Base-by-base conservation (phyloP, 441 rosid species). In the Gossypium davidsonii region DNA sequence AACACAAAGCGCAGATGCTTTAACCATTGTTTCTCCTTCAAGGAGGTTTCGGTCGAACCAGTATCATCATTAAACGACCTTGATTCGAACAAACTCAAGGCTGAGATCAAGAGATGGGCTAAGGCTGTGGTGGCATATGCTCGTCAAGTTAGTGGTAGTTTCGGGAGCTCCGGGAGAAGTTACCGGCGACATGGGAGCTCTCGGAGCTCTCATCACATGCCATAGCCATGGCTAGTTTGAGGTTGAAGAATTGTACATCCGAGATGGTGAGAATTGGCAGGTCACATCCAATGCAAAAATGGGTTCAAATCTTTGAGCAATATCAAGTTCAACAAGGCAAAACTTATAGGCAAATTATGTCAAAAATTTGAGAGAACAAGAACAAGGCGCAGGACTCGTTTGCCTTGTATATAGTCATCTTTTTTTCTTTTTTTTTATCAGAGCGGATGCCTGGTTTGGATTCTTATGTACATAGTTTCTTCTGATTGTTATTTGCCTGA, bases 91-190 rank as follows among this genome's bases (percentile, higher is more conserved):
- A 88, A 85, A 86, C 72, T 94, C 17, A 94, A 94, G 83, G 81
- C 46, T 6, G 96, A 85, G 72, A 94, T 94, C 52, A 79, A 53
- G 58, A 89, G 86, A 74, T 94, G 98, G 98, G 91, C 97, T 8
- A 94, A 87, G 78, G 87, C 89, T 66, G 95, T 91, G 1, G 98
- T 77, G 6, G 79, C 79, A 3, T 89, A 92, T 49, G 97, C 91
- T 67, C 93, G 93, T 42, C 97, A 93, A 77, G 90, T 91, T 58
- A 91, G 96, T 48, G 84, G 86, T n/a, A 37, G 57, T 6, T 34
- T 71, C 0, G 44, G 83, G 23, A 81, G 83, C 77, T 67, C 87
- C 0, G 79, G 80, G 68, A 72, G 65, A 52, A 74, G 67, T 48
- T 46, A 46, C 53, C 57, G 37, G 15, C 4, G 20, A 20, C 3